Evolutionary conservation across 352 stramenopile genomes (phyloP), one percentile per base, ranked within the genome.

Genomic region (Globisporangium solare): DNA sequence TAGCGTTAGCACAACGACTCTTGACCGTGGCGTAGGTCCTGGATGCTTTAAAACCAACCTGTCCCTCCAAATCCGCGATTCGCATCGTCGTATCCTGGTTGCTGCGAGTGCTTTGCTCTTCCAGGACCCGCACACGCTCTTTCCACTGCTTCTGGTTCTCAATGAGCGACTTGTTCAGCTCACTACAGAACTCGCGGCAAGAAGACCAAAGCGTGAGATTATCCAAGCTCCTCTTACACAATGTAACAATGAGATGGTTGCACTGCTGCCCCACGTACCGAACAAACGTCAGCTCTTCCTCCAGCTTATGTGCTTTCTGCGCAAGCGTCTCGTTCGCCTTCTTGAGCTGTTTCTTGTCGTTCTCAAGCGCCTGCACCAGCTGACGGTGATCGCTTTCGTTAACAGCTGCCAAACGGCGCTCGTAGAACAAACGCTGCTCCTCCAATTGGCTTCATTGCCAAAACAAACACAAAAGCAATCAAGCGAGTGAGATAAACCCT

Each of bases 341-440:
- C 58, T 88, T 85, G 3, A 92, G 67, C n/a, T 83, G 61, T 55
- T 92, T 92, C 52, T 87, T 83, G 49, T 94, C 87, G n/a, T 87
- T 66, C 52, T 93, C 82, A 6, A 93, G 65, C 32, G 70, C 62
- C 40, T 62, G 79, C 40, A 85, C 57, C 22, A 83, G 54, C 35
- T 86, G 76, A 0, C 72, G 75, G 47, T 71, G 74, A 39, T 86
- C 73, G 24, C 66, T 72, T 57, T 92, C 83, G 49, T 83, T 75
- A 12, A 74, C 66, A 47, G 68, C 79, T n/a, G 79, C 67, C 42
- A 93, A 68, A 2, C 80, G 58, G 0, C 83, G 81, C 62, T 98
- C 93, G 58, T 97, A 98, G 60, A 92, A 98, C 27, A 96, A 67
- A 0, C 95, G 85, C 74, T 99, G 96, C 51, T 98, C 87, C 60